phyloP scores from a whole-genome alignment of 1,139 yeast species.

The Candida anutae region DNA sequence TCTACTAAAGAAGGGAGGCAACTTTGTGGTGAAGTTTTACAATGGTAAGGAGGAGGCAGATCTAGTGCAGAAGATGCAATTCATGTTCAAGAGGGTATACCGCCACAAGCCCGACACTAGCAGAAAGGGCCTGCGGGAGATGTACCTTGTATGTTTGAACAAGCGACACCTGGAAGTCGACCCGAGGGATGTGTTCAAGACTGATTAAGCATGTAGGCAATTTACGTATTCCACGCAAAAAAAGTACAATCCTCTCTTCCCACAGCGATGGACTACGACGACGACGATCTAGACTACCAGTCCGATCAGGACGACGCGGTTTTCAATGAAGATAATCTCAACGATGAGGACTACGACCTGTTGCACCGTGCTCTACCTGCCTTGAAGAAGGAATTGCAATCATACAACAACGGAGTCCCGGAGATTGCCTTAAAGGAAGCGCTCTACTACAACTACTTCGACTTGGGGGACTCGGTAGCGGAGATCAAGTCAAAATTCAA shows the following conservation, averaged over 20 bases:
- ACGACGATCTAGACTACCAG: slow-evolving; percentile 41
- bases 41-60: slow-evolving; percentile 31
- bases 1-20: slow-evolving; percentile 26
- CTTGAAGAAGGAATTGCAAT: slow-evolving; percentile 25
- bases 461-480: slow-evolving; percentile 42
- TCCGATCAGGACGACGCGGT: slow-evolving; percentile 21
- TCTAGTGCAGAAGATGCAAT: slow-evolving; percentile 18
- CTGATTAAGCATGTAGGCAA: too few species aligned
- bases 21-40: slow-evolving; percentile 34
- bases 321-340: slow-evolving; percentile 35
- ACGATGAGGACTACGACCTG: slow-evolving; percentile 44
- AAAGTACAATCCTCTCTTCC: too few species aligned
- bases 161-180: too few species aligned
- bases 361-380: slow-evolving; percentile 35
- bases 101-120: slow-evolving; percentile 32
- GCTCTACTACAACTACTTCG: slow-evolving; percentile 54
- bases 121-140: slow-evolving; percentile 31
- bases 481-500: slow-evolving; percentile 42
- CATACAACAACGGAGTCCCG: slow-evolving; percentile 38
- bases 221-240: too few species aligned
- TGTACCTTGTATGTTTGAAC: slow-evolving; percentile 23
- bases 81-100: slow-evolving; percentile 25
- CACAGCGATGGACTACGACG: slow-evolving; percentile 19
- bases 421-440: slow-evolving; percentile 52
- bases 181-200: too few species aligned